Evolutionary conservation across 2,329 filamentous ascomycete species (phyloP).

Genomic region (Mycosphaerella arachidis): DNA sequence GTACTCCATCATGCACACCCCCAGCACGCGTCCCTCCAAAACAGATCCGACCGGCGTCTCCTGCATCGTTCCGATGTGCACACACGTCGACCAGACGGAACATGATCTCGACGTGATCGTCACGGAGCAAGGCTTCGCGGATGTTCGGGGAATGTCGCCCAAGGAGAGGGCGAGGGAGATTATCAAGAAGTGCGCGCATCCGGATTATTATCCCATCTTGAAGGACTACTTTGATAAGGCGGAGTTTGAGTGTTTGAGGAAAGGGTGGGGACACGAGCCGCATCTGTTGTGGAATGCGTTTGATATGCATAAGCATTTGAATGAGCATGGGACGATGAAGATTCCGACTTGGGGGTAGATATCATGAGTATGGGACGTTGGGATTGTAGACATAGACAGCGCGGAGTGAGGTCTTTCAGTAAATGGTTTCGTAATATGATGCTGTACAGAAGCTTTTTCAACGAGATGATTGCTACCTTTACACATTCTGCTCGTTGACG

Average conservation of each 20-base stretch:
- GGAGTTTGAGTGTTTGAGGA: constrained; percentile 77
- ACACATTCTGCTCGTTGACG: constrained; percentile 55
- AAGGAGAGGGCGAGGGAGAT: constrained; percentile 78
- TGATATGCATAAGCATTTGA: constrained; percentile 80
- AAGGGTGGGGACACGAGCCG: constrained; percentile 86
- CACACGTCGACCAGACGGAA: constrained; percentile 88
- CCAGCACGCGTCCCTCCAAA: constrained; percentile 73
- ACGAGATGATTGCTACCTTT: neutral
- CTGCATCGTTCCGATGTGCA: constrained; percentile 92
- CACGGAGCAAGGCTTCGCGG: constrained; percentile 72
- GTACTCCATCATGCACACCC: constrained; percentile 92
- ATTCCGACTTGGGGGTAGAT: constrained; percentile 57
- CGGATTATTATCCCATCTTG: constrained; percentile 77
- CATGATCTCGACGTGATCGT: constrained; percentile 89
- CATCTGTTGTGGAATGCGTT: constrained; percentile 82
- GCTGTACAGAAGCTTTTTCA: neutral
- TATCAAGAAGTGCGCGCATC: constrained; percentile 81
- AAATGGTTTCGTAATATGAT: neutral
- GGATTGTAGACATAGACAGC: constrained; percentile 1
- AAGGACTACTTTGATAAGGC: constrained; percentile 79
- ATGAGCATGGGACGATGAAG: constrained; percentile 87
- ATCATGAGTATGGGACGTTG: neutral
- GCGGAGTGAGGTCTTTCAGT: neutral
- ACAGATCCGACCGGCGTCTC: constrained; percentile 74
- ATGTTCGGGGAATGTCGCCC: constrained; percentile 76